Base-by-base conservation (phyloP, 2,329 filamentous ascomycete species). In the Xylariaceae sp. region DNA sequence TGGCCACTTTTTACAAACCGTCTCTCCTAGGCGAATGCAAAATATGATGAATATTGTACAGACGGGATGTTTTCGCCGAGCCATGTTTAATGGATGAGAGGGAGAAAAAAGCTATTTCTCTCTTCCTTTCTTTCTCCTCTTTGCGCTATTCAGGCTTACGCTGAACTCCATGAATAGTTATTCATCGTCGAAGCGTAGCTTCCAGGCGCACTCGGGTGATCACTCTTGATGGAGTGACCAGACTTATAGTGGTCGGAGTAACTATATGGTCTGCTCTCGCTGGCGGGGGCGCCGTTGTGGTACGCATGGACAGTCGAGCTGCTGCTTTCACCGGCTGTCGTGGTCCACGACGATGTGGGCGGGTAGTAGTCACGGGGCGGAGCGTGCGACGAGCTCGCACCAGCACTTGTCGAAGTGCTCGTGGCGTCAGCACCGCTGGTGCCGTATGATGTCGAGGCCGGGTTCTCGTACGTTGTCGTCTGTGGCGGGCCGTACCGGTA, bases 151-250 rank as follows among this genome's bases (percentile, higher is more conserved):
- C n/a, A 11, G n/a, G n/a, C 41, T 53, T 61, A 82, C 58, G 78
- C 80, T 55, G 77, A 73, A 64, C 78, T 82, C 82, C 82, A 85
- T 37, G 81, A 82, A 68, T 85, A 85, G 68, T 83, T 79, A 68
- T 77, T 79, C 71, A 83, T 75, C 53, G 73, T 74, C 57, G 79
- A 77, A 59, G 80, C 80, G 11, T 80, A 80, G 15, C 75, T 75
- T 2, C 75, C 73, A 11, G 77, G 73, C 9, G 76, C 73, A 34
- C 74, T 69, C 13, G 72, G 68, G 54, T 71, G 72, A 10, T 73
- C 72, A 47, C 68, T 73, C 58, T 73, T 71, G 35, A 73, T 67
- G 44, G 67, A 67, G 60, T 72, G 69, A 11, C 72, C 71, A 10
- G 70, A 67, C 68, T 80, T 80, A 69, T 82, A 81, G 45, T 78